Base-by-base conservation (phyloP, 177 flowering plant genomes). In the Vitis hybrid region DNA sequence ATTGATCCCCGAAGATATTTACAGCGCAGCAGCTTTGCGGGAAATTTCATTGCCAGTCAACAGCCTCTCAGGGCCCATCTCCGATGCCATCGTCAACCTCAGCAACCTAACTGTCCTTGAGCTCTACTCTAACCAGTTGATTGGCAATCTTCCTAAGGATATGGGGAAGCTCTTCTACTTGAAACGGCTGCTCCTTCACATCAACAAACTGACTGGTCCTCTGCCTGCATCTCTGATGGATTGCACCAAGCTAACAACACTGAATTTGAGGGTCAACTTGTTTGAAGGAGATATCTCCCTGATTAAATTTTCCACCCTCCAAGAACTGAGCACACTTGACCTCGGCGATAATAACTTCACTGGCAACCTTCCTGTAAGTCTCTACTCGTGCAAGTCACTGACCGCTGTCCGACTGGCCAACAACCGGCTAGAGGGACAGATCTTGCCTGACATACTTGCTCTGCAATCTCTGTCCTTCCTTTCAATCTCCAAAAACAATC, bases 301-400 rank as follows among this genome's bases (percentile, higher is more conserved):
- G 20, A 73, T 87, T 35, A 58, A 89, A 68, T 91, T 87, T 83
- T 86, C 93, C 50, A 71, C 60, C 1, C 77, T 91, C 32, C n/a
- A 18, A 8, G 70, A 66, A 35, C 86, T 91, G 9, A 76, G 55
- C 14, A 80, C 75, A 3, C 75, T 91, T 10, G 96, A 89, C 73
- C 86, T 91, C 1, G 90, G 93, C 1, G 76, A 85, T 73, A 91
- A 91, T 66, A 61, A 70, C 24, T 86, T 91, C 74, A 73, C 77
- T 0, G 93, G 96, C 41, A 70, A n/a, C 6, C 46, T 91, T 14
- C 96, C 96, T 1, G 3, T 4, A 6, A 87, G 80, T 73, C 78
- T 91, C 20, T 89, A 80, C 57, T 71, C 76, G 0, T 89, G 91
- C 84, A 84, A 64, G 73, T 77, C 86, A 17, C 79, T 91, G 20